phyloP scores from a whole-genome alignment of 179 eudicot genomes.

The Silene noctiflora region DNA sequence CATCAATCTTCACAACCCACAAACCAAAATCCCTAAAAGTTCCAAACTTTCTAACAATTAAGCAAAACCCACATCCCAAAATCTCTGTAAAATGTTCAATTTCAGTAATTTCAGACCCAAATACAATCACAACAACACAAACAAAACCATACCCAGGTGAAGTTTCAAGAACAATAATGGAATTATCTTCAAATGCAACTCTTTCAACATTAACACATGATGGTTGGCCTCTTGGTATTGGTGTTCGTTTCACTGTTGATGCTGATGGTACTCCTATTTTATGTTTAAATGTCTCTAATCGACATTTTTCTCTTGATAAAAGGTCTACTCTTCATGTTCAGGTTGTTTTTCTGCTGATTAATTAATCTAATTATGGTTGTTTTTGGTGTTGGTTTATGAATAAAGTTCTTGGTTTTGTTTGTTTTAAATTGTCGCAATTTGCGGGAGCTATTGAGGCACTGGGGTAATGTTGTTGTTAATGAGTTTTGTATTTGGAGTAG shows the following conservation, averaged over 20 bases:
- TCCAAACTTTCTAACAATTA: conserved; percentile 24
- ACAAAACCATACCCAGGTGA: conserved; percentile 72
- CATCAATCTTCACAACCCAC: conserved; percentile 32
- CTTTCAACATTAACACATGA: conserved; percentile 59
- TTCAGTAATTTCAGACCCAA: conserved; percentile 46
- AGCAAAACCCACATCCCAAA: conserved; percentile 31
- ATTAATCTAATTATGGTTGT: neutral
- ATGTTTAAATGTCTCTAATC: conserved; percentile 36
- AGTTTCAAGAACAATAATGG: conserved; percentile 88
- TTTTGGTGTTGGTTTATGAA: neutral
- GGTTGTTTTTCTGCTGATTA: conserved; percentile 32
- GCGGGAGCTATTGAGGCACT: no score
- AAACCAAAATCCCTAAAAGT: conserved; percentile 26
- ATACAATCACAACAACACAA: neutral
- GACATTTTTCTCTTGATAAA: conserved; percentile 32
- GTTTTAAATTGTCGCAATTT: no score
- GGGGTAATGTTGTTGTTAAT: no score
- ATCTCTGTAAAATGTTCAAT: conserved; percentile 29
- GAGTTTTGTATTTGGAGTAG: neutral
- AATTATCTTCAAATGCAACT: conserved; percentile 63
- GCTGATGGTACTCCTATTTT: conserved; percentile 58
- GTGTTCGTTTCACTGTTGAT: conserved; percentile 79
- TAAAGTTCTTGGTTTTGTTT: no score
- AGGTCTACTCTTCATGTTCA: conserved; percentile 76
- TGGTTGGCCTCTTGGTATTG: conserved; percentile 71